These are phyloP conservation scores for Fraxinus anomala DNA, from an alignment of 257 asterid genomes.

Conservation along the genomic window DNA sequence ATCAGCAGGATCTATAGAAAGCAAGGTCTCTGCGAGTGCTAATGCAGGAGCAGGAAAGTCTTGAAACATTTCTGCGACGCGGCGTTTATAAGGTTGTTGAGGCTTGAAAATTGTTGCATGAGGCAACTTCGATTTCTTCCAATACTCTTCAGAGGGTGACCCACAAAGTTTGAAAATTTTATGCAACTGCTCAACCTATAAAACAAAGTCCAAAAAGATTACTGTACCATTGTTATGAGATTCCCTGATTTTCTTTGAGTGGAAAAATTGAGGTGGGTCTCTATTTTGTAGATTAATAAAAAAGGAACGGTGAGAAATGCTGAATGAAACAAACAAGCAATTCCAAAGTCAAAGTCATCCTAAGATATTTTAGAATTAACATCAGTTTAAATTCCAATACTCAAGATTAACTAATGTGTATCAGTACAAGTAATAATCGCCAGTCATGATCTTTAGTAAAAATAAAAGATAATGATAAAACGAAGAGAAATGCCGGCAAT, in stretches of 20 bases:
- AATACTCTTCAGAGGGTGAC: slow-evolving; percentile 93
- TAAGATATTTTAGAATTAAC: background rate
- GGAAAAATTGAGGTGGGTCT: background rate
- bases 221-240: background rate
- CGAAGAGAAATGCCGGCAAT: background rate
- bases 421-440: background rate
- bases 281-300: background rate
- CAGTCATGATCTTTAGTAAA: background rate
- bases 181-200: slow-evolving; percentile 94
- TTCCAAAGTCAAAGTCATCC: background rate
- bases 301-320: background rate
- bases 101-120: slow-evolving; percentile 97
- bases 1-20: slow-evolving; percentile 82
- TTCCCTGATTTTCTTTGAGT: background rate
- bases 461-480: no score
- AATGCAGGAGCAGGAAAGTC: slow-evolving; percentile 85
- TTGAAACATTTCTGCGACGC: slow-evolving; percentile 81
- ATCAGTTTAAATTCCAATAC: background rate
- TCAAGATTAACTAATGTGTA: no score
- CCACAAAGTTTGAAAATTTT: slow-evolving; percentile 98
- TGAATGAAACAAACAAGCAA: background rate
- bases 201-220: slow-evolving; percentile 19
- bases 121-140: slow-evolving; percentile 93
- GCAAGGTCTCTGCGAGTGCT: slow-evolving; percentile 71
- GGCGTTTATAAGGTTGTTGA: slow-evolving; percentile 83